Percentiles rank a stretch among this genome's conserved stretches.
Conservation (phyloP, 139 green algal genomes). For the Axilococcus clingmanii region DNA sequence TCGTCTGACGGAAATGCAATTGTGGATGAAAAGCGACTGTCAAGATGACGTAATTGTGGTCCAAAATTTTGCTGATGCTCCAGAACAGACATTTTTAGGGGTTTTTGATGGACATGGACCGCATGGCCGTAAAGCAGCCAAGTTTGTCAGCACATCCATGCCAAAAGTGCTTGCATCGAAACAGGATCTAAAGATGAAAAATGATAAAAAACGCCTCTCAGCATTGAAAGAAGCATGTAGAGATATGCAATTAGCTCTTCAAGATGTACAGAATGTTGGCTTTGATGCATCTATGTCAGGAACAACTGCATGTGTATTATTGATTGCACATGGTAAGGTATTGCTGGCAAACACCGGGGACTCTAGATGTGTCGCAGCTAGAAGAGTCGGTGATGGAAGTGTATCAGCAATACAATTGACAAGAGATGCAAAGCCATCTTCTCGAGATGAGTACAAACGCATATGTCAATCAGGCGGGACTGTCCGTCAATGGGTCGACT, state of each 20-base stretch:
- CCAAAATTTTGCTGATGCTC: slow-evolving; percentile 9
- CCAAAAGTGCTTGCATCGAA: slow-evolving; percentile 10
- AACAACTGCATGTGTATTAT: slow-evolving; percentile 28
- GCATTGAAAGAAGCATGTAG: slow-evolving; percentile 9
- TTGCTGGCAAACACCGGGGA: slow-evolving; percentile 24
- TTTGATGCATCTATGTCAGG: slow-evolving; percentile 24
- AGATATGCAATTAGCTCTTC: slow-evolving; percentile 12
- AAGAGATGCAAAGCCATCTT: slow-evolving; percentile 35
- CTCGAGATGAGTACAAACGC: slow-evolving; percentile 21
- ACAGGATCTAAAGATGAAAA: background rate
- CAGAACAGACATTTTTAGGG: slow-evolving; percentile 20
- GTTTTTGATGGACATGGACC: slow-evolving; percentile 43
- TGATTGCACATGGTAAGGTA: slow-evolving; percentile 9
- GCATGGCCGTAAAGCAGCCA: slow-evolving; percentile 23
- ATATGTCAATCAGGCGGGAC: slow-evolving; percentile 22
- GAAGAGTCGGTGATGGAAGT: background rate
- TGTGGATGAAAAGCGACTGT: slow-evolving; percentile 17
- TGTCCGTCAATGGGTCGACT: slow-evolving; percentile 15
- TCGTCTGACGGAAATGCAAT: background rate
- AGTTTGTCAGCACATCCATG: slow-evolving; percentile 10
- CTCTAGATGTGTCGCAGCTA: slow-evolving; percentile 21
- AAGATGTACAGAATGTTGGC: background rate
- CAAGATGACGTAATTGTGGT: slow-evolving; percentile 22
- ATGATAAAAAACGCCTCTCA: slow-evolving; percentile 5
- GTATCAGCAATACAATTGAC: slow-evolving; percentile 30